Conservation (phyloP, 306 rosid genomes). For the Canavalia ensiformis region DNA sequence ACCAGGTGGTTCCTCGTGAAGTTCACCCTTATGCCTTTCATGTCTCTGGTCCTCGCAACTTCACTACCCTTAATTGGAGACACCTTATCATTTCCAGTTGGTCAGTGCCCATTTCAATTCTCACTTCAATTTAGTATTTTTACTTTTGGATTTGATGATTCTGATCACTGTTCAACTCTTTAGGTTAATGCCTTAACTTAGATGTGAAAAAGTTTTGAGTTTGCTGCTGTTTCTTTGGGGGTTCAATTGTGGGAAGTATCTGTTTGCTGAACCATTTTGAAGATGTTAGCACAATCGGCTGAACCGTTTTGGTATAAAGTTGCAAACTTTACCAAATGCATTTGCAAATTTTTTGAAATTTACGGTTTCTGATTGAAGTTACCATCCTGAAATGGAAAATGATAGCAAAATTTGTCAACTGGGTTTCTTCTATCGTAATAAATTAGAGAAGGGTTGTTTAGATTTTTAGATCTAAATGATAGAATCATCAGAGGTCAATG, state of each 20-base stretch:
- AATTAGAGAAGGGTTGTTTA: conserved; percentile 11
- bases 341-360: not conserved
- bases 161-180: not conserved
- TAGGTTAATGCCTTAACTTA: not conserved
- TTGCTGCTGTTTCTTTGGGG: not conserved
- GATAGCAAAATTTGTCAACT: not conserved
- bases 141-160: not conserved
- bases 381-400: conserved; percentile 7
- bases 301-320: conserved; percentile 21
- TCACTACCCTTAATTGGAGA: conserved; percentile 82
- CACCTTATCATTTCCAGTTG: conserved; percentile 84
- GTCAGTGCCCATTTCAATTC: conserved; percentile 61
- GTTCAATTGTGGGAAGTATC: conserved; percentile 5
- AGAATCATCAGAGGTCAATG: not conserved
- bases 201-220: conserved; percentile 5
- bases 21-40: conserved; percentile 89
- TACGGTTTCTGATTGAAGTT: conserved; percentile 36
- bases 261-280: conserved; percentile 7
- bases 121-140: not conserved
- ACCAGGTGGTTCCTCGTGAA: conserved; percentile 40
- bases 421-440: not conserved
- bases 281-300: conserved; percentile 39
- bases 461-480: conserved; percentile 29
- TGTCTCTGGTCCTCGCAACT: conserved; percentile 92
- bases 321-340: conserved; percentile 39